Evolutionary conservation across 1,284 basidiomycete genomes (phyloP), one percentile per base, ranked within the genome.

Genomic region (Phaffia rhodozyma): DNA sequence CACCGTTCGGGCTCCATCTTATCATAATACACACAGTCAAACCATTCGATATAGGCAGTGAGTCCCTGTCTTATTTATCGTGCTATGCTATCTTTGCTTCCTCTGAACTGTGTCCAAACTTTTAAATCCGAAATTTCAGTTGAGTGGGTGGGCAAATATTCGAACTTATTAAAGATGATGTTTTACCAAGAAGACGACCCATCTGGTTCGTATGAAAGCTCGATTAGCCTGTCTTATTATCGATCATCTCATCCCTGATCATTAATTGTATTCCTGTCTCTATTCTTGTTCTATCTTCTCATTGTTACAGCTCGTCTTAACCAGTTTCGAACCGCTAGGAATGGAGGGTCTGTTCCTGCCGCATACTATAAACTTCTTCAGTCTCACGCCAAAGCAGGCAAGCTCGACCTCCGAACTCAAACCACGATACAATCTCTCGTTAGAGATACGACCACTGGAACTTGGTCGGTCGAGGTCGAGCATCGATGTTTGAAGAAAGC

Each of bases 141-240:
- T 11, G 58, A 49, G 43, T 50, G 60, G 60, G 38, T 62, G 21
- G 60, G 60, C 9, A 55, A 56, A 23, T 62, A 34, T 25, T 27
- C 23, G 13, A 34, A 32, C 34, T 54, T 61, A 16, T 48, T 53
- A 38, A 61, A 61, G 25, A 61, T 61, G 60, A 16, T 51, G 30
- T 60, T 47, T 25, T 55, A 32, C 5, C 59, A 61, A 43, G 60
- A 62, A 25, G 60, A 62, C 29, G 52, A 54, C 43, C 60, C 60
- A 9, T 29, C 9, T 20, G 58, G 58, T 59, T 5, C n/a, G 43
- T 48, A 7, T 16, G 16, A 16, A 43, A 16, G 16, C 2, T 16
- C 5, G 13, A 43, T 34, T 9, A 34, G 4, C 9, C 32, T 34
- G 32, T 5, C 9, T 5, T 9, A 34, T 34, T 9, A 5, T 34